A percentile compares a stretch with the other conserved stretches of the same genome.
These are phyloP conservation scores for Phytophthora macrochlamydospora DNA, from an alignment of 352 stramenopile genomes.

Conservation along the genomic window DNA sequence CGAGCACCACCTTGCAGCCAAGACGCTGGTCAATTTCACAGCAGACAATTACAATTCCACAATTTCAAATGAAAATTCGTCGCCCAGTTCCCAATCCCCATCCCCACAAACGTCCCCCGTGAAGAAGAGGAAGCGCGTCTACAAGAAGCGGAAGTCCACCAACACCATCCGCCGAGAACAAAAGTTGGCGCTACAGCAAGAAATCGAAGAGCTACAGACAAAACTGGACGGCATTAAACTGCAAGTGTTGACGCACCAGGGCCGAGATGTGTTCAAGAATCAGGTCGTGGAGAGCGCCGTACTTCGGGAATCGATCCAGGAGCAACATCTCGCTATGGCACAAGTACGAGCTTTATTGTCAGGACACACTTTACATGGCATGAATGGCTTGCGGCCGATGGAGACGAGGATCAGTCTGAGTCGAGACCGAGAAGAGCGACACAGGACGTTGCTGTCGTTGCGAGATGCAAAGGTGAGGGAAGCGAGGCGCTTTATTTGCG, in stretches of 20 bases:
- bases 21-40: neutral
- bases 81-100: neutral
- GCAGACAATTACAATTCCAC: neutral
- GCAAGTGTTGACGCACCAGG: constrained; percentile 6
- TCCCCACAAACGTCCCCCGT: neutral
- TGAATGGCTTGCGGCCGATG: constrained; percentile 26
- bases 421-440: constrained; percentile 23
- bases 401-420: constrained; percentile 46
- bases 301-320: constrained; percentile 11
- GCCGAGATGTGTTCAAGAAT: neutral
- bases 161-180: constrained; percentile 42
- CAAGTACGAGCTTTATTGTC: constrained; percentile 3
- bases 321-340: constrained; percentile 19
- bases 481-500: constrained; percentile 38
- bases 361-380: constrained; percentile 2
- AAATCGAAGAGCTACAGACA: constrained; percentile 19
- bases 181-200: constrained; percentile 16
- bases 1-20: neutral
- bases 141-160: constrained; percentile 44
- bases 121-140: constrained; percentile 30
- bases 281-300: constrained; percentile 5
- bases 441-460: constrained; percentile 27
- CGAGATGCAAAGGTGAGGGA: constrained; percentile 43
- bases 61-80: neutral
- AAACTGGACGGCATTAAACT: constrained; percentile 28